Base-by-base conservation (phyloP, 495 filamentous ascomycete species). In the Aspergillus diversus region DNA sequence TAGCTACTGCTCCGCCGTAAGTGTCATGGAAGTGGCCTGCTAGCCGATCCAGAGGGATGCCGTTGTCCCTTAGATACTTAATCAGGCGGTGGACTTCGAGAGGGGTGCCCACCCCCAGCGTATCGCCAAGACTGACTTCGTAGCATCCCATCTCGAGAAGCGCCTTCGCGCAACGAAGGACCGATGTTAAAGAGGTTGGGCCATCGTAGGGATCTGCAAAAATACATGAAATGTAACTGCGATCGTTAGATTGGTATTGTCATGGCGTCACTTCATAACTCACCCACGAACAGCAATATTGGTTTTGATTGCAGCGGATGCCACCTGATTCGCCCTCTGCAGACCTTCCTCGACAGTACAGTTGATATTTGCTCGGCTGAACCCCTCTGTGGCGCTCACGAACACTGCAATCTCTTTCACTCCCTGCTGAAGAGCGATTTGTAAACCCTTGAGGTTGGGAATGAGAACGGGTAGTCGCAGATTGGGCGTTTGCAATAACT, bases 1-100 rank as follows among this genome's bases (percentile, higher is more conserved):
- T 82, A 17, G 75, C 74, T 3, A 77, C 65, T 1, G 71, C 80
- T 57, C 77, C 73, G 8, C 79, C 78, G 52, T 80, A 78, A 0
- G 78, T 82, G 57, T 82, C 79, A 49, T 82, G 80, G 57, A 81
- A 82, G 59, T 82, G 80, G 13, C 77, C 78, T 0, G 80, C 80
- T 0, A 82, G 65, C 16, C 57, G 63, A 0, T 55, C 33, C 0
- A 69, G 43, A 0, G 80, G 72, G 3, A 81, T 63, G 5, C 50
- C 63, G 27, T 71, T 60, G 8, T 56, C 55, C 5, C 60, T 55
- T 4, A 81, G 64, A 51, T 73, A 75, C 1, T 47, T 53, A 0
- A 82, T 33, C 0, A 82, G 63, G 13, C 32, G 58, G 13, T 64
- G 64, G 4, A 77, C 73, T 12, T 71, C 64, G 0, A 56, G 34